Evolutionary conservation across 2,329 filamentous ascomycete species (phyloP), one percentile per base, ranked within the genome.

Genomic region (Chrysosporium keratinophilum): DNA sequence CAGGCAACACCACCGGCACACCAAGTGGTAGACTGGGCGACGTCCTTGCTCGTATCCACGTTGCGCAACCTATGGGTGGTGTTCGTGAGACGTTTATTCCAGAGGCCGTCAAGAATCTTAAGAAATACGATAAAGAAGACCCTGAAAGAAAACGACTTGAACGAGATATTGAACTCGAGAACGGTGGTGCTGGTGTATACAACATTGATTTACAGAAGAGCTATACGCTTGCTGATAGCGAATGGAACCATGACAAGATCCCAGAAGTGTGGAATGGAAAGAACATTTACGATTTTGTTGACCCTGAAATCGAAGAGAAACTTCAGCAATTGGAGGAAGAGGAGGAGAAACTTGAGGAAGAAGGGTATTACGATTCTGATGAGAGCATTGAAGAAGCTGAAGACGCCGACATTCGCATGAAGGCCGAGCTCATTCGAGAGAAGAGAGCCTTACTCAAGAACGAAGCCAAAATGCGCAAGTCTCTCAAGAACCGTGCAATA

Each of bases 241-340:
- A 93, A 55, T 97, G 93, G 93, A 95, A 95, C 71, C 81, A 95
- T 68, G 94, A 98, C 75, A 88, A 87, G 73, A 87, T 97, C 53
- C 93, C 93, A 33, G 93, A 98, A 72, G 78, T 96, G 47, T 86
- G 90, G 70, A 84, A 97, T 66, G 93, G 93, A 71, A 90, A 91
- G 79, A 98, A 98, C 70, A 87, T 98, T 55, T 93, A 91, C 74
- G 93, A 98, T 72, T 98, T 88, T 70, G 83, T 98, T 65, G 93
- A 97, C 65, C 90, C 91, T 1, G 94, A 98, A 54, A 98, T 98
- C 67, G 93, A 95, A 65, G 80, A 83, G 61, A 97, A 95, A 76
- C 80, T 98, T 48, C 84, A 85, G 50, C 88, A 88, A 54, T 78
- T 98, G 34, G 93, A 98, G 71, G 90, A 90, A 58, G 94, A 98